Evolutionary conservation across 345 rosid genomes (phyloP).

Genomic region (Brassica cretica): DNA sequence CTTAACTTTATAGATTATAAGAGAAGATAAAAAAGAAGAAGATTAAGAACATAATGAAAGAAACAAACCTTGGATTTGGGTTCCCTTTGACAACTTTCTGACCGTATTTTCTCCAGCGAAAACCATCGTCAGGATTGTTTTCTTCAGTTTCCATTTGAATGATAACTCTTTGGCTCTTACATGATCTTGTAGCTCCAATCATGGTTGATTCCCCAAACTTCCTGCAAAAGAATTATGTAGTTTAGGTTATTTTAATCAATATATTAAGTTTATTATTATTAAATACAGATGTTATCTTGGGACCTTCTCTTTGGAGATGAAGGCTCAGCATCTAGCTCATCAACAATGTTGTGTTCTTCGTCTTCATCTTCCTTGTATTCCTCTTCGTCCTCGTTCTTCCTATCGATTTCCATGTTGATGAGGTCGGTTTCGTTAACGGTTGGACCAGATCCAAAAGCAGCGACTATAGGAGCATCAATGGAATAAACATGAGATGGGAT

Average conservation of each 20-base stretch:
- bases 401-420: neutral
- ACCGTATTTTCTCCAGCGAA: slow-evolving; percentile 40
- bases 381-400: neutral
- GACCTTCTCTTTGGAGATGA: slow-evolving; percentile 28
- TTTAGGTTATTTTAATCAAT: neutral
- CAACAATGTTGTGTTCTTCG: neutral
- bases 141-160: slow-evolving; percentile 29
- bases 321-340: neutral
- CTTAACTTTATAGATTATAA: neutral
- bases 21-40: neutral
- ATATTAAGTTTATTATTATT: neutral
- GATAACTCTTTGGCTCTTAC: slow-evolving; percentile 24
- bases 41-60: neutral
- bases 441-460: neutral
- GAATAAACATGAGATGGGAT: slow-evolving; percentile 23
- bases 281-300: neutral
- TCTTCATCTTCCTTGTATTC: neutral
- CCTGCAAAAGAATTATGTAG: slow-evolving; percentile 1
- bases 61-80: slow-evolving; percentile 35
- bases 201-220: slow-evolving; percentile 7
- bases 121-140: slow-evolving; percentile 33
- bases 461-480: neutral
- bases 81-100: slow-evolving; percentile 37
- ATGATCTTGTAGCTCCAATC: slow-evolving; percentile 30
- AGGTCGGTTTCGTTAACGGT: neutral